A percentile compares a stretch with the other conserved stretches of the same genome.
These are phyloP conservation scores for Coemansia sp. DNA, from an alignment of 192 early-diverging fungal genomes.

Conservation along the genomic window DNA sequence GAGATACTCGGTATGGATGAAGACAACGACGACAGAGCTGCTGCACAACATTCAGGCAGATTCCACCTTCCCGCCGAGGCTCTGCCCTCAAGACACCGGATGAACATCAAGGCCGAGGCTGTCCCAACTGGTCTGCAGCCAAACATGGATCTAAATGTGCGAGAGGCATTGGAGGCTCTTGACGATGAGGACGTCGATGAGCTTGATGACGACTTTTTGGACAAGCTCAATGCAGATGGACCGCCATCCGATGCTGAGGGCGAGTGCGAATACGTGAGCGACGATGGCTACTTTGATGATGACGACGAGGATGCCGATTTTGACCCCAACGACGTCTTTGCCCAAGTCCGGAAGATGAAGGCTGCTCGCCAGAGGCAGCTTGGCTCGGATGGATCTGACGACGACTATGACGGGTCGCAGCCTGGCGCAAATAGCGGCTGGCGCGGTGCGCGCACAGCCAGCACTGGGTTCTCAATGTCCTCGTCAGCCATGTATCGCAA, in stretches of 20 bases:
- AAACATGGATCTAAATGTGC: conserved; percentile 75
- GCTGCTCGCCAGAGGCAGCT: conserved; percentile 13
- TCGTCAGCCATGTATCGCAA: conserved; percentile 93
- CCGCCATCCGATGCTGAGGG: conserved; percentile 62
- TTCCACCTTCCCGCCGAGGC: conserved; percentile 70
- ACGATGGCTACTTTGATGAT: conserved; percentile 39
- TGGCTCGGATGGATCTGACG: conserved; percentile 50
- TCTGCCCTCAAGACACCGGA: conserved; percentile 70
- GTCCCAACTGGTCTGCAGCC: conserved; percentile 62
- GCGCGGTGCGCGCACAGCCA: conserved; percentile 45
- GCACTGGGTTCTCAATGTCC: conserved; percentile 79
- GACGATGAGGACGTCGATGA: conserved; percentile 85
- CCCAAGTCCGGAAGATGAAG: conserved; percentile 50
- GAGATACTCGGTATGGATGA: conserved; percentile 26
- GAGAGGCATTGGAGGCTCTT: conserved; percentile 88
- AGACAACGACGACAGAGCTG: not conserved
- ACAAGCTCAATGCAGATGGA: conserved; percentile 68
- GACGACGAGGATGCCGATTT: conserved; percentile 35
- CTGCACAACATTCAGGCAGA: not conserved
- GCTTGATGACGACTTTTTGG: conserved; percentile 81
- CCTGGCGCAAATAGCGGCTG: conserved; percentile 15
- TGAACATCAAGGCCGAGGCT: conserved; percentile 67
- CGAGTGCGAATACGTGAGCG: not conserved
- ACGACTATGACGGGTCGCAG: conserved; percentile 2
- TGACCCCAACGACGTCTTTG: conserved; percentile 48